Conservation (phyloP, 345 rosid species). For the Raphanus raphanistrum region DNA sequence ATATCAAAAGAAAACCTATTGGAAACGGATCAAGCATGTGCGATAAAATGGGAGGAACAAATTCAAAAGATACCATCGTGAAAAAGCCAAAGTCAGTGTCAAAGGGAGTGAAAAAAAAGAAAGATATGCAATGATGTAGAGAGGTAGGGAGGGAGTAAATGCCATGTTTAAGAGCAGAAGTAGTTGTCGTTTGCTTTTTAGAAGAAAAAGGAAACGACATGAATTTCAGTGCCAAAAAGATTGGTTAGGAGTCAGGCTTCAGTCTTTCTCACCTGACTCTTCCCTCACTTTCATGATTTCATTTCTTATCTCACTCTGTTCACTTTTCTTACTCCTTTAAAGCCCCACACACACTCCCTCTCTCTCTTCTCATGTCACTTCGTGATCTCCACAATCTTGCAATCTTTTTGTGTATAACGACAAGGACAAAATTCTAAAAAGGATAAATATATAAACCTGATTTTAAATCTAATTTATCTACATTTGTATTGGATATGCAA, state of each 20-base stretch:
- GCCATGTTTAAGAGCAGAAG: slow-evolving; percentile 29
- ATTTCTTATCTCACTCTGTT: slow-evolving; percentile 10
- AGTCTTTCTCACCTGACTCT: slow-evolving; percentile 37
- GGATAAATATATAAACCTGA: neutral
- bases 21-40: slow-evolving; percentile 4
- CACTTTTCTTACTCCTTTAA: slow-evolving; percentile 9
- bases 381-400: slow-evolving; percentile 8
- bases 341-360: slow-evolving; percentile 21
- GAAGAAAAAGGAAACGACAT: slow-evolving; percentile 28
- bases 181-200: slow-evolving; percentile 33
- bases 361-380: slow-evolving; percentile 22
- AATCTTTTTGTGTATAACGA: neutral
- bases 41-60: slow-evolving; percentile 26
- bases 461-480: neutral
- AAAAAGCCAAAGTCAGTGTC: slow-evolving; percentile 27
- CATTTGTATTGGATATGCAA: neutral
- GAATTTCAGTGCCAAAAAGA: slow-evolving; percentile 39
- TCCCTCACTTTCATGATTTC: slow-evolving; percentile 34
- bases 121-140: slow-evolving; percentile 27
- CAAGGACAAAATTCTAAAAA: neutral
- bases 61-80: slow-evolving; percentile 29
- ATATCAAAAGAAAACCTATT: neutral
- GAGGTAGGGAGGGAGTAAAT: slow-evolving; percentile 25
- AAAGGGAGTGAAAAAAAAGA: neutral
- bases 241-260: slow-evolving; percentile 34